phyloP scores from a whole-genome alignment of 257 asterid genomes.

The Solanum megistacrolobum region DNA sequence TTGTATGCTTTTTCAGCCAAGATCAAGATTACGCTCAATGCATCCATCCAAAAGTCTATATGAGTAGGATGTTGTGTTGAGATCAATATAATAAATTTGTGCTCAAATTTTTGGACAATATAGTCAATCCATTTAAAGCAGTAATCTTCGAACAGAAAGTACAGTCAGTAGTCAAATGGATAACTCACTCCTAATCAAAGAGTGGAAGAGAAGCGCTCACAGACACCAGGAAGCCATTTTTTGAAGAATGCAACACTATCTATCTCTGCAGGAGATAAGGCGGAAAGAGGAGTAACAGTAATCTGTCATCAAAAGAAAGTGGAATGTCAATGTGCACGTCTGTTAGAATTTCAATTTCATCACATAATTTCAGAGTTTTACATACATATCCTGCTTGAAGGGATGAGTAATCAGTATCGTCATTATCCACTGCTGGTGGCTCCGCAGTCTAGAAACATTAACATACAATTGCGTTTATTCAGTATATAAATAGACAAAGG shows the following conservation, averaged over 20 bases:
- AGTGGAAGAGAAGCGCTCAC: constrained; percentile 9
- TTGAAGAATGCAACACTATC: constrained; percentile 47
- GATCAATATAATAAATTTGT: neutral
- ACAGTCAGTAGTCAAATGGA: neutral
- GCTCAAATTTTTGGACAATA: neutral
- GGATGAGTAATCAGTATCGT: constrained; percentile 34
- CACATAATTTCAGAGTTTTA: neutral
- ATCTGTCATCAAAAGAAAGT: constrained; percentile 37
- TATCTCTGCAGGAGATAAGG: constrained; percentile 51
- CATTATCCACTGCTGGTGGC: constrained; percentile 27
- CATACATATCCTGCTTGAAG: constrained; percentile 69
- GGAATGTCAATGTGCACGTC: neutral
- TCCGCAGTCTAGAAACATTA: constrained; percentile 38
- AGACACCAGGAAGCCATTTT: constrained; percentile 49
- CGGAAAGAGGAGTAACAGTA: constrained; percentile 64
- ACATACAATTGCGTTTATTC: too few relatives aligned
- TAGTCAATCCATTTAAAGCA: neutral
- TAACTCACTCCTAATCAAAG: neutral
- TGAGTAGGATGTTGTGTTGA: neutral
- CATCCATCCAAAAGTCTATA: neutral
- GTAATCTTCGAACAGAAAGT: neutral
- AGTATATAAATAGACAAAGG: too few relatives aligned
- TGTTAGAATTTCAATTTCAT: neutral
- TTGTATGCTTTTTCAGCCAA: neutral
- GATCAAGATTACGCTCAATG: neutral